phyloP scores from a whole-genome alignment of 495 filamentous ascomycete species.

The Penicillium waksmanii region DNA sequence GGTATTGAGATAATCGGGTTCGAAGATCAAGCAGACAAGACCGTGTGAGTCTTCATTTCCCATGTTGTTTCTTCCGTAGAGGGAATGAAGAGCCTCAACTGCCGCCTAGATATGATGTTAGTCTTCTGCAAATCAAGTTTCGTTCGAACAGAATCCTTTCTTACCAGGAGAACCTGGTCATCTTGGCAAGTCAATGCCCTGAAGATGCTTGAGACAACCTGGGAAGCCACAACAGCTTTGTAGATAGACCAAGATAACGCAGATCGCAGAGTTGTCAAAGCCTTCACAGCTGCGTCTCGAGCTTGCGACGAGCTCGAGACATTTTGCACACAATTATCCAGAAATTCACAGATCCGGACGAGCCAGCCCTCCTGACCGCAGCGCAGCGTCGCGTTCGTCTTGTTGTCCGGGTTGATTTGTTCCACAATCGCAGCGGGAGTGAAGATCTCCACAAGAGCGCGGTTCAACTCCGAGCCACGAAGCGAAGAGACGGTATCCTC shows the following conservation, averaged over 20 bases:
- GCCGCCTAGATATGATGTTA: slow-evolving; percentile 61
- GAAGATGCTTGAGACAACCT: slow-evolving; percentile 72
- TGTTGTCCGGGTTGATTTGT: slow-evolving; percentile 73
- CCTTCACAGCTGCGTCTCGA: slow-evolving; percentile 66
- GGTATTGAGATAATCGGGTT: slow-evolving; percentile 68
- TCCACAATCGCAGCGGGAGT: slow-evolving; percentile 75
- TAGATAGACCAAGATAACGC: slow-evolving; percentile 83
- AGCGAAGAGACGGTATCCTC: slow-evolving; percentile 85
- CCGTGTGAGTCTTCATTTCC: slow-evolving; percentile 78
- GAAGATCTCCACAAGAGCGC: slow-evolving; percentile 90
- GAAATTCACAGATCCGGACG: slow-evolving; percentile 70
- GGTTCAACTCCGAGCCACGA: slow-evolving; percentile 80
- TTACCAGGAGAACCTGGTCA: slow-evolving; percentile 75
- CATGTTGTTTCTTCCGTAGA: slow-evolving; percentile 76
- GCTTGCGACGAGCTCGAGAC: slow-evolving; percentile 66
- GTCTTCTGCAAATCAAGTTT: neutral
- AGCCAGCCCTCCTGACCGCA: slow-evolving; percentile 88
- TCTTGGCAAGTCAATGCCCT: slow-evolving; percentile 72
- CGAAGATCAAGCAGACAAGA: slow-evolving; percentile 79
- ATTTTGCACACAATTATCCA: slow-evolving; percentile 71
- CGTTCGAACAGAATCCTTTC: slow-evolving; percentile 13
- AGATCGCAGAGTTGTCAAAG: slow-evolving; percentile 73
- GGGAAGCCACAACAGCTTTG: slow-evolving; percentile 70
- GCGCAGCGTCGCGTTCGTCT: slow-evolving; percentile 60
- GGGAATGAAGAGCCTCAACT: slow-evolving; percentile 78